A percentile compares a stretch with the other conserved stretches of the same genome.
These are phyloP conservation scores for Plectosphaerella sp. DNA, from an alignment of 2,329 filamentous ascomycete genomes.

Conservation along the genomic window DNA sequence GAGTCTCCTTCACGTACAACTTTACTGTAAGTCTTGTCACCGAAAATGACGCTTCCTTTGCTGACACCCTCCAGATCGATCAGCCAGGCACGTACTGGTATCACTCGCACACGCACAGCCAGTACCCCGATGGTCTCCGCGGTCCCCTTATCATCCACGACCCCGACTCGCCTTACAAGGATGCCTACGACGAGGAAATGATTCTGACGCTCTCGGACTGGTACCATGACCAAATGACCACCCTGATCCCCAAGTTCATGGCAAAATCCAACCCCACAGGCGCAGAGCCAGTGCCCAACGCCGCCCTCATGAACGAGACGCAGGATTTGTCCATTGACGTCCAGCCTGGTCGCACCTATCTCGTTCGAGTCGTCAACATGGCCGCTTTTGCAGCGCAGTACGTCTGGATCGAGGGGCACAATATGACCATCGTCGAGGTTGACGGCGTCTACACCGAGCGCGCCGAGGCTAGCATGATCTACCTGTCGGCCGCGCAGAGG, in stretches of 20 bases:
- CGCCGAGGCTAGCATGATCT: conserved; percentile 57
- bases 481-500: conserved; percentile 64
- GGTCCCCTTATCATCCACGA: conserved; percentile 63
- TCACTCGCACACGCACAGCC: conserved; percentile 62
- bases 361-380: conserved; percentile 69
- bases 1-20: conserved; percentile 59
- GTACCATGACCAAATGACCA: conserved; percentile 59
- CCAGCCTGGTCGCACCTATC: conserved; percentile 64
- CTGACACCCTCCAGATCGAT: conserved; percentile 35
- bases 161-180: conserved; percentile 50
- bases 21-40: conserved; percentile 49
- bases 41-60: background rate
- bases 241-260: conserved; percentile 44
- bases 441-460: conserved; percentile 67
- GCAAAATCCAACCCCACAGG: conserved; percentile 51
- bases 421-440: conserved; percentile 66
- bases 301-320: conserved; percentile 15
- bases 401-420: conserved; percentile 63
- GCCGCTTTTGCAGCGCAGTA: conserved; percentile 67
- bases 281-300: conserved; percentile 63
- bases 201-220: conserved; percentile 64
- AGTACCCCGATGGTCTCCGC: conserved; percentile 67
- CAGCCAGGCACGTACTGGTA: conserved; percentile 80
- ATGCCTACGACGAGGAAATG: conserved; percentile 57
- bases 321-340: conserved; percentile 38